A percentile compares a stretch with the other conserved stretches of the same genome.
Evolutionary conservation across 805 yeast species (phyloP).

Genomic region (Geotrichum ghanense): DNA sequence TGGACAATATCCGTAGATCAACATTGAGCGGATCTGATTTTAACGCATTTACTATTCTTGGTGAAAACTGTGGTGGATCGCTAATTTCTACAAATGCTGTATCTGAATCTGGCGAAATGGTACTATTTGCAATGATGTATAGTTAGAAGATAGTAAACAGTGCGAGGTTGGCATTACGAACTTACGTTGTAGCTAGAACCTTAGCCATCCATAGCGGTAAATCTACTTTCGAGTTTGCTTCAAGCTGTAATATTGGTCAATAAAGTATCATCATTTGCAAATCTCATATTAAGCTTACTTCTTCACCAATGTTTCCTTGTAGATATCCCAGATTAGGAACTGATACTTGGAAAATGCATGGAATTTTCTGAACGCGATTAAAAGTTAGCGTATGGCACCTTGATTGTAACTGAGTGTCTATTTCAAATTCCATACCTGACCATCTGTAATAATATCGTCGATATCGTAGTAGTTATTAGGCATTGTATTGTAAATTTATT

Average conservation of each 20-base stretch:
- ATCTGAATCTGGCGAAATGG: constrained; percentile 14
- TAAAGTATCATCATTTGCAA: background rate
- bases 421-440: constrained; percentile 16
- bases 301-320: constrained; percentile 62
- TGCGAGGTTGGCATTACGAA: constrained; percentile 7
- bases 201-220: constrained; percentile 87
- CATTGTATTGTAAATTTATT: too few species aligned
- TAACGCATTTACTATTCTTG: constrained; percentile 67
- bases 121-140: background rate
- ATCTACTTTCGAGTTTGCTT: constrained; percentile 53
- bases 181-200: constrained; percentile 47
- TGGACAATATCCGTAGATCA: constrained; percentile 54
- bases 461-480: constrained; percentile 21
- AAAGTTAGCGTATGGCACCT: constrained; percentile 18
- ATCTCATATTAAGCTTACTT: constrained; percentile 17
- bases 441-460: constrained; percentile 28
- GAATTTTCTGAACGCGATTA: constrained; percentile 52
- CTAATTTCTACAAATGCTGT: constrained; percentile 52
- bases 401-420: background rate
- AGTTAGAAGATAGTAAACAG: background rate
- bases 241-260: constrained; percentile 25
- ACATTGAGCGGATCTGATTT: constrained; percentile 56
- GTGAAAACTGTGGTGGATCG: constrained; percentile 58
- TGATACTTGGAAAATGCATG: constrained; percentile 64
- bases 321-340: constrained; percentile 85